A percentile compares a stretch with the other conserved stretches of the same genome.
These are phyloP conservation scores for Tetracentron sinense DNA, from an alignment of 164 flowering plant genomes.

Conservation along the genomic window DNA sequence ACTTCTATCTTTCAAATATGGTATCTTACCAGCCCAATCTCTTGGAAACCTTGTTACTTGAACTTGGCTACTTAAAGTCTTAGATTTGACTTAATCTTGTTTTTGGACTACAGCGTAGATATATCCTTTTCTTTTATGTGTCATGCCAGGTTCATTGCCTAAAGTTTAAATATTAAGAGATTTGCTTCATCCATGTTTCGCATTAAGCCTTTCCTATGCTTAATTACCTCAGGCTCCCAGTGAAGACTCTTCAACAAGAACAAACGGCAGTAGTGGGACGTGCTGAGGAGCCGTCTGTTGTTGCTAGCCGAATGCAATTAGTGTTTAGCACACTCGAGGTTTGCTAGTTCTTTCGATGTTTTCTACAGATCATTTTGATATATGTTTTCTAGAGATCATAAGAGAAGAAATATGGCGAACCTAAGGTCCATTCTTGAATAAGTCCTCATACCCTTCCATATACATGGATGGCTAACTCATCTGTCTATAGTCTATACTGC, in stretches of 20 bases:
- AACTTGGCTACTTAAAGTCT: too few species aligned
- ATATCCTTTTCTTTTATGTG: not conserved
- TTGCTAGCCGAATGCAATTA: slow-evolving; percentile 84
- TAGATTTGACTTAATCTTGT: not conserved
- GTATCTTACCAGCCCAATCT: too few species aligned
- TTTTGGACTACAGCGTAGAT: too few species aligned
- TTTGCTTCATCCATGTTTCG: not conserved
- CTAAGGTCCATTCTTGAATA: too few species aligned
- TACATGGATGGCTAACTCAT: too few species aligned
- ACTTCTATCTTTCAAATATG: too few species aligned
- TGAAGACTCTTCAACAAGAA: slow-evolving; percentile 94
- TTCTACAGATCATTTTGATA: too few species aligned
- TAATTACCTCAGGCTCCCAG: slow-evolving; percentile 73
- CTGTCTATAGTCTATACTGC: too few species aligned
- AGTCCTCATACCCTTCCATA: too few species aligned
- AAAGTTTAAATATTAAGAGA: not conserved
- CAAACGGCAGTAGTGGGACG: slow-evolving; percentile 92
- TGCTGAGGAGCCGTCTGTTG: slow-evolving; percentile 88
- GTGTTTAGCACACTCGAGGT: slow-evolving; percentile 95
- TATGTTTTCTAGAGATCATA: not conserved
- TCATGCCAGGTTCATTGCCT: not conserved
- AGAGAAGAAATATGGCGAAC: not conserved
- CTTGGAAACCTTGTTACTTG: not conserved
- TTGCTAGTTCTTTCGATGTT: slow-evolving; percentile 7
- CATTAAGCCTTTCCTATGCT: not conserved